Evolutionary conservation across 2,329 filamentous ascomycete species (phyloP).

Genomic region (Diplodia sapinea): DNA sequence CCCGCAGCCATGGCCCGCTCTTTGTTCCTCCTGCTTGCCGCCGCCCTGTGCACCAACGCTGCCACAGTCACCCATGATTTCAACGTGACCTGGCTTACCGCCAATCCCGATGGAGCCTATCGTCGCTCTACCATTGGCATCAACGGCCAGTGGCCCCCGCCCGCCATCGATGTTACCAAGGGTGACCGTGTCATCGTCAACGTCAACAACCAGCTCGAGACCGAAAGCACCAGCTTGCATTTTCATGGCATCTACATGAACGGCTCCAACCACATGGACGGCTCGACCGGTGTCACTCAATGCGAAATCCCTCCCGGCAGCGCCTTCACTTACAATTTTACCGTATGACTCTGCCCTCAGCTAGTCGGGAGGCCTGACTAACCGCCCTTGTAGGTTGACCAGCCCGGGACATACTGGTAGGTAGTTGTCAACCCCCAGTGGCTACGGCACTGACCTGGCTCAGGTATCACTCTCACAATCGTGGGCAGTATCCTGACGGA

Average conservation of each 20-base stretch:
- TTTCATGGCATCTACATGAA: conserved; percentile 82
- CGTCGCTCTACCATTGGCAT: conserved; percentile 67
- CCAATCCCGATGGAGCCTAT: conserved; percentile 60
- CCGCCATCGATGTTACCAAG: conserved; percentile 73
- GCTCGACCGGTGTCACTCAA: conserved; percentile 68
- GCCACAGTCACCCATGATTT: conserved; percentile 57
- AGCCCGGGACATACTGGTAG: conserved; percentile 61
- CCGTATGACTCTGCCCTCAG: conserved; percentile 47
- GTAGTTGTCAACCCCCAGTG: neutral
- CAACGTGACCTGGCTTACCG: conserved; percentile 61
- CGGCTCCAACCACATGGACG: conserved; percentile 76
- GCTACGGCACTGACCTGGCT: neutral
- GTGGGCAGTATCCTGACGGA: conserved; percentile 70
- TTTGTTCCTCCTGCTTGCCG: conserved; percentile 18
- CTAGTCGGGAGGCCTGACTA: neutral
- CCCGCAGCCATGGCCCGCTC: conserved; percentile 14
- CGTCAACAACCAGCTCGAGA: conserved; percentile 69
- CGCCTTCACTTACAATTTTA: conserved; percentile 71
- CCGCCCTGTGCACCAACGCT: conserved; percentile 29
- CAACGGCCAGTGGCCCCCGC: conserved; percentile 76
- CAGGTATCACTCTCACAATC: conserved; percentile 69
- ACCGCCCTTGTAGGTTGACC: conserved; percentile 49
- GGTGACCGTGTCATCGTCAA: conserved; percentile 74
- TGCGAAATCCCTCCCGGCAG: conserved; percentile 63
- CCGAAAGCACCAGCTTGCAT: conserved; percentile 70